Percentiles rank a stretch among this genome's conserved stretches.
These are phyloP conservation scores for Knufia petricola DNA, from an alignment of 2,329 filamentous ascomycete species.

Conservation along the genomic window DNA sequence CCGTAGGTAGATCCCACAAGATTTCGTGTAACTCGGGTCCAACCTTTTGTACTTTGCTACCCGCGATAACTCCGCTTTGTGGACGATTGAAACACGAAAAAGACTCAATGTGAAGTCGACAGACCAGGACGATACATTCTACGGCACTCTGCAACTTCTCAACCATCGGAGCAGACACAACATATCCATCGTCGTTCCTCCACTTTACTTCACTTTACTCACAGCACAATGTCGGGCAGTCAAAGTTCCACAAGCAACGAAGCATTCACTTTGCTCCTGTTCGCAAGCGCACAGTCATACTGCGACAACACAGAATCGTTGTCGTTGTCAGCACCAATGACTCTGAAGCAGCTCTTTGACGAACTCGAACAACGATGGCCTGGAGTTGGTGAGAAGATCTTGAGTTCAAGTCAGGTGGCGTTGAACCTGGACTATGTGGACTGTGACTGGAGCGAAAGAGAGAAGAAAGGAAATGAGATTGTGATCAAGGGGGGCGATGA, in stretches of 20 bases:
- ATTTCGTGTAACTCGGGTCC: no score
- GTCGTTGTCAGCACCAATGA: conserved; percentile 32
- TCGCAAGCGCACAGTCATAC: conserved; percentile 35
- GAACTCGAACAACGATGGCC: conserved; percentile 33
- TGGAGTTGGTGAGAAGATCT: conserved; percentile 31
- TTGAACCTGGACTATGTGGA: conserved; percentile 38
- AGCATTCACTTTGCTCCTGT: conserved; percentile 38
- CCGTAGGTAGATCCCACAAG: no score
- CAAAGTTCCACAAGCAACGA: background rate
- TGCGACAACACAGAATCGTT: conserved; percentile 32
- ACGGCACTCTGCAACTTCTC: no score
- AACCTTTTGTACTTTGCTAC: no score
- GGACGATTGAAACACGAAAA: no score
- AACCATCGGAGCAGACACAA: no score
- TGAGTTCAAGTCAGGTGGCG: conserved; percentile 34
- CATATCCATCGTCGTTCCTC: no score
- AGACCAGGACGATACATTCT: no score
- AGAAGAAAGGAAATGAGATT: conserved; percentile 14
- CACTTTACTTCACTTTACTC: no score
- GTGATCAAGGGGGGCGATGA: conserved; percentile 33
- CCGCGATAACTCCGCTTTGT: no score
- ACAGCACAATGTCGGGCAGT: no score
- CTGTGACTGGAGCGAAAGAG: conserved; percentile 17
- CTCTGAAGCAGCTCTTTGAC: conserved; percentile 30
- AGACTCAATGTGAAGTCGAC: no score